Evolutionary conservation across 2,329 filamentous ascomycete species (phyloP).

Genomic region (Neonectria ditissima): DNA sequence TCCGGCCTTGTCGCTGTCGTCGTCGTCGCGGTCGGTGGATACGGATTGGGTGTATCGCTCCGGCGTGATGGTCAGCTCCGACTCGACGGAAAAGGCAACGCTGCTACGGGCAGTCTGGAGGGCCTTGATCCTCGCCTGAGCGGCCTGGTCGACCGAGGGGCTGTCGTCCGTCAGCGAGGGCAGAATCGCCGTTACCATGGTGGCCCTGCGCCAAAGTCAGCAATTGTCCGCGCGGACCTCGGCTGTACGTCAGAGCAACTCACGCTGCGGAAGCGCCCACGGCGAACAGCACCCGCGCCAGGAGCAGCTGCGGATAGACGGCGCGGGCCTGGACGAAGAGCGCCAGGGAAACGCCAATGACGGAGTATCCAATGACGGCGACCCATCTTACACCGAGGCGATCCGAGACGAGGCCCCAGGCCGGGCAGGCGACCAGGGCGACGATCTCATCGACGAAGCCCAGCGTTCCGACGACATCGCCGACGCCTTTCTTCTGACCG

Average conservation of each 20-base stretch:
- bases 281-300: slow-evolving; percentile 89
- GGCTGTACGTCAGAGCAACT: slow-evolving; percentile 45
- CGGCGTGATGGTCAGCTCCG: slow-evolving; percentile 81
- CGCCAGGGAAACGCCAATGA: slow-evolving; percentile 82
- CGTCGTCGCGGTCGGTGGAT: slow-evolving; percentile 46
- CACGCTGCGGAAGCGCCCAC: slow-evolving; percentile 90
- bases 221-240: slow-evolving; percentile 3
- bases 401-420: slow-evolving; percentile 84
- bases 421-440: slow-evolving; percentile 81
- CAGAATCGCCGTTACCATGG: slow-evolving; percentile 97
- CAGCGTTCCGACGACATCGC: slow-evolving; percentile 84
- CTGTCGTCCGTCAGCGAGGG: slow-evolving; percentile 74
- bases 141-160: slow-evolving; percentile 42
- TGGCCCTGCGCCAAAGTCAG: slow-evolving; percentile 66
- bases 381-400: slow-evolving; percentile 79
- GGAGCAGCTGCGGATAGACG: slow-evolving; percentile 88
- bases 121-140: slow-evolving; percentile 49
- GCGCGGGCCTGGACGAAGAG: slow-evolving; percentile 87
- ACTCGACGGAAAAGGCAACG: slow-evolving; percentile 75
- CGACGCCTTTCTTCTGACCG: slow-evolving; percentile 77
- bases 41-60: slow-evolving; percentile 62
- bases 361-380: slow-evolving; percentile 80
- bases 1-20: slow-evolving; percentile 46
- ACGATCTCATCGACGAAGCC: slow-evolving; percentile 88
- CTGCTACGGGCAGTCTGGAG: slow-evolving; percentile 64